Evolutionary conservation across 2,329 filamentous ascomycete genomes (phyloP).

Genomic region (Fusarium tuaranense): DNA sequence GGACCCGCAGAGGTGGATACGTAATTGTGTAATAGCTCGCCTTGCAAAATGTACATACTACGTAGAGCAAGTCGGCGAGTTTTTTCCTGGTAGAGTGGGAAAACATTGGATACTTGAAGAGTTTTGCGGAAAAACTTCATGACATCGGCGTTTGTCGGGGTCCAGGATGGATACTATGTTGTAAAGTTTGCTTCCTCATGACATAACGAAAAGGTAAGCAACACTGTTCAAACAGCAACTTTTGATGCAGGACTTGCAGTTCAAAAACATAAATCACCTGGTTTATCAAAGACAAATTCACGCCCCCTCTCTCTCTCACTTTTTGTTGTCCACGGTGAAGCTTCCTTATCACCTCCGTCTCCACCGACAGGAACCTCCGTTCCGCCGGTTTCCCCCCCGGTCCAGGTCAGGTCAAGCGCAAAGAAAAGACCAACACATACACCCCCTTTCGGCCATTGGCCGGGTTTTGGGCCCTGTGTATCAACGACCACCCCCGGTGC

Average conservation of each 20-base stretch:
- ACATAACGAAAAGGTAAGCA: conserved; percentile 27
- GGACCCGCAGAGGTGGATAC: conserved; percentile 35
- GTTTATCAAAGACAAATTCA: neutral
- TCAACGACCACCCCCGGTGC: neutral
- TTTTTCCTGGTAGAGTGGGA: neutral
- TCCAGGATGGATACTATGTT: conserved; percentile 24
- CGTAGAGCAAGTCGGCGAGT: neutral
- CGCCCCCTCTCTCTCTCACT: neutral
- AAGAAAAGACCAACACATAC: conserved; percentile 6
- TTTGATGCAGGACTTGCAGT: neutral
- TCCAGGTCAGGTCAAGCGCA: neutral
- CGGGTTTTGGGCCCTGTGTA: conserved; percentile 5
- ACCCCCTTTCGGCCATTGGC: conserved; percentile 25
- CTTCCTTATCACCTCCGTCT: conserved; percentile 22
- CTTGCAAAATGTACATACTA: neutral
- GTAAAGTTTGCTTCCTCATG: conserved; percentile 28
- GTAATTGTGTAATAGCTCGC: conserved; percentile 34
- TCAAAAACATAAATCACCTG: conserved; percentile 5
- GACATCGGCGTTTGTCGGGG: conserved; percentile 26
- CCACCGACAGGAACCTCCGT: conserved; percentile 33
- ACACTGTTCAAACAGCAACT: neutral
- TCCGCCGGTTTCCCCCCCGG: conserved; percentile 30
- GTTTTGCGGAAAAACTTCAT: conserved; percentile 19
- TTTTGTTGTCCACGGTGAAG: neutral
- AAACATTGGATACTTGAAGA: neutral